Percentiles rank a stretch among this genome's conserved stretches.
phyloP scores from a whole-genome alignment of 2,329 filamentous ascomycete genomes.

The Fusarium pseudoanthophilum region DNA sequence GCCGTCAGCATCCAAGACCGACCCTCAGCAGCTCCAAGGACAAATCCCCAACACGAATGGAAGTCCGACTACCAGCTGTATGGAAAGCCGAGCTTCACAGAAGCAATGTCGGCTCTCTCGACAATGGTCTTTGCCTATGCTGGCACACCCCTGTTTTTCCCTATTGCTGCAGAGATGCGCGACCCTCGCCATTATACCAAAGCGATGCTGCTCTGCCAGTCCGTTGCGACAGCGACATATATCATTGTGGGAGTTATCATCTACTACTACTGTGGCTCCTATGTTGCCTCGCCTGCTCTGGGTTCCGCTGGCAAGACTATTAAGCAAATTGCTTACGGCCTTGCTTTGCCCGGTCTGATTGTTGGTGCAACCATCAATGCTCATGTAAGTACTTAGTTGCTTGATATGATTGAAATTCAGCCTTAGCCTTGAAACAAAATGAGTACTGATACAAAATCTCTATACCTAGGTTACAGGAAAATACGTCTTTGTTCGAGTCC shows the following conservation, averaged over 20 bases:
- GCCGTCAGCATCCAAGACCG: constrained; percentile 38
- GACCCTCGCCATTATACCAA: constrained; percentile 44
- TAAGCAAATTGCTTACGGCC: constrained; percentile 58
- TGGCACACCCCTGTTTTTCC: constrained; percentile 50
- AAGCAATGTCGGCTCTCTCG: constrained; percentile 48
- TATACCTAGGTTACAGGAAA: constrained; percentile 21
- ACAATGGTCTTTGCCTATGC: constrained; percentile 53
- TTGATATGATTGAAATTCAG: too few species aligned
- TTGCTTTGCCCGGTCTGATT: constrained; percentile 47
- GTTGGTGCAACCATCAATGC: constrained; percentile 40
- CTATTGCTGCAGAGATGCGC: constrained; percentile 49
- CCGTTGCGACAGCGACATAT: constrained; percentile 48
- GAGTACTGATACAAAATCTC: not conserved
- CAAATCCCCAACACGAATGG: constrained; percentile 33
- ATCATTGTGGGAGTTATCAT: constrained; percentile 52
- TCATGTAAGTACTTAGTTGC: constrained; percentile 36
- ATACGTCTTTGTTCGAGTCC: constrained; percentile 32
- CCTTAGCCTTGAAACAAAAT: not conserved
- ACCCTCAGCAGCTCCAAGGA: constrained; percentile 25
- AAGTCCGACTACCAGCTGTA: constrained; percentile 47
- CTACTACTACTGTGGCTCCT: constrained; percentile 59
- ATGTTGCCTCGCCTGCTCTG: constrained; percentile 59
- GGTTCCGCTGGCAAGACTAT: constrained; percentile 55
- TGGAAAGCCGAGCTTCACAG: constrained; percentile 46
- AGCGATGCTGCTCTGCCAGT: constrained; percentile 42